These are phyloP conservation scores for Teunomyces atbi DNA, from an alignment of 805 yeast species.

Conservation along the genomic window DNA sequence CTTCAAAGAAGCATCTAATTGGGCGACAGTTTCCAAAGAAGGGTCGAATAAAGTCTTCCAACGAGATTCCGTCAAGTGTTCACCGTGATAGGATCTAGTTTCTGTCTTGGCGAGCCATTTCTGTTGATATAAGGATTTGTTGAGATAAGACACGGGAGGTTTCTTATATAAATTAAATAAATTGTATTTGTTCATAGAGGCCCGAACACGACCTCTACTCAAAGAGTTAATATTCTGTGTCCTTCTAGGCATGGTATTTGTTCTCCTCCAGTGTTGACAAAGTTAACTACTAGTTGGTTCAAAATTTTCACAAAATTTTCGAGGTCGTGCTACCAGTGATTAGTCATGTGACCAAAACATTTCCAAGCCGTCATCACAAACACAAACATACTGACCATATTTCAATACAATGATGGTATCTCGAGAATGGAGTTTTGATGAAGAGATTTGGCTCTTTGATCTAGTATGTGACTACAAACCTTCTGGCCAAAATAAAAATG, in stretches of 20 bases:
- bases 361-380: background rate
- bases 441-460: constrained; percentile 59
- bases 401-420: background rate
- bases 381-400: background rate
- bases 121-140: constrained; percentile 81
- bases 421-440: constrained; percentile 54
- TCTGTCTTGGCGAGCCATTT: constrained; percentile 90
- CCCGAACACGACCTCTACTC: constrained; percentile 72
- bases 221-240: constrained; percentile 55
- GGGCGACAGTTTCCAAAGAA: constrained; percentile 81
- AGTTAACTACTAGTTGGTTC: background rate
- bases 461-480: constrained; percentile 68
- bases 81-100: constrained; percentile 95
- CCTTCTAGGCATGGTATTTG: constrained; percentile 56
- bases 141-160: constrained; percentile 50
- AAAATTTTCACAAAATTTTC: constrained; percentile 2
- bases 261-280: background rate
- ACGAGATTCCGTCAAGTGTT: constrained; percentile 79
- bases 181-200: constrained; percentile 90
- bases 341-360: constrained; percentile 1
- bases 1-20: constrained; percentile 75
- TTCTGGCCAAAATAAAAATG: constrained; percentile 52
- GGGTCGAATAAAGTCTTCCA: constrained; percentile 72
- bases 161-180: constrained; percentile 85
- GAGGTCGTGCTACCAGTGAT: constrained; percentile 1